Evolutionary conservation across 352 stramenopile species (phyloP).

Genomic region (Phytophthora palmivora): DNA sequence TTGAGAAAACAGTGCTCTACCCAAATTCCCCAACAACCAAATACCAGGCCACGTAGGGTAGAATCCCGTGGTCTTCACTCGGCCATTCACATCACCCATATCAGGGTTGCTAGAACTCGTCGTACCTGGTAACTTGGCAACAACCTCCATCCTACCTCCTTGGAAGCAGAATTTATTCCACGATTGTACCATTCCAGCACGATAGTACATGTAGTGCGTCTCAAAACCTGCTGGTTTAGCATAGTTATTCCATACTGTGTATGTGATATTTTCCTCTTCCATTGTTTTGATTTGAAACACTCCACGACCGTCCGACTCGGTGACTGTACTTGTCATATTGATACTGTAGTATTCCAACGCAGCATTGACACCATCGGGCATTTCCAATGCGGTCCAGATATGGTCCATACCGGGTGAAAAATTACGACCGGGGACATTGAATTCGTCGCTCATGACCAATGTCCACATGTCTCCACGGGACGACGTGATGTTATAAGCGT

Average conservation of each 20-base stretch:
- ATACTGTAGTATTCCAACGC: conserved; percentile 94
- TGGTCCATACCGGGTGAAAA: conserved; percentile 51
- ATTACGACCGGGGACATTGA: conserved; percentile 71
- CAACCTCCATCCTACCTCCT: conserved; percentile 90
- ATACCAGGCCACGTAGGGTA: conserved; percentile 94
- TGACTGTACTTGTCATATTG: conserved; percentile 64
- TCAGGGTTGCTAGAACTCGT: conserved; percentile 62
- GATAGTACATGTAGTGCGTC: conserved; percentile 49
- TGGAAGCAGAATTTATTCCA: conserved; percentile 97
- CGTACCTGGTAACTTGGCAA: conserved; percentile 89
- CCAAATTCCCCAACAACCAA: conserved; percentile 97
- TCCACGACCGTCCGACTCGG: conserved; percentile 38
- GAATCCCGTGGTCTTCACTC: conserved; percentile 48
- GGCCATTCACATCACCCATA: conserved; percentile 43
- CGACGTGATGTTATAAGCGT: conserved; percentile 34
- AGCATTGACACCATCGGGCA: conserved; percentile 49
- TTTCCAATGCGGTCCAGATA: conserved; percentile 82
- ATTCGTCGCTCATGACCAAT: conserved; percentile 81
- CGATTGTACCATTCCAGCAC: conserved; percentile 87
- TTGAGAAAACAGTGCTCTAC: conserved; percentile 92
- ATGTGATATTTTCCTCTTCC: conserved; percentile 52
- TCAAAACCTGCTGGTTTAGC: conserved; percentile 44
- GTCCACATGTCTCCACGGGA: conserved; percentile 63
- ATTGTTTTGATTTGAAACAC: conserved; percentile 48
- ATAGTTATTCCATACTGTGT: conserved; percentile 56